Evolutionary conservation across 176 grass and related monocot genomes (phyloP).

Genomic region (Aegilops sharonensis): DNA sequence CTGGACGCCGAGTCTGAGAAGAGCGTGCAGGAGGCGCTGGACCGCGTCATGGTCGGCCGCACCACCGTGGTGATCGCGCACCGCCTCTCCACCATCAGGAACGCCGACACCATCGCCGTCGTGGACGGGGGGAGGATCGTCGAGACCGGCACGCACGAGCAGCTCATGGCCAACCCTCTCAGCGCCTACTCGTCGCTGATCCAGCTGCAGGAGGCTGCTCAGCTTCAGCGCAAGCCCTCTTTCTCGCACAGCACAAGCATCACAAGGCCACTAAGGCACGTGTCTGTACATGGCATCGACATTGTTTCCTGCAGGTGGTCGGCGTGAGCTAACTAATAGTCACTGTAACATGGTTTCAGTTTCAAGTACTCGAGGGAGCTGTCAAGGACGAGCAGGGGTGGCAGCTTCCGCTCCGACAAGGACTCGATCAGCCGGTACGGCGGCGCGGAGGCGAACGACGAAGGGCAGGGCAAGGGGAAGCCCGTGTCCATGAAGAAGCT

Average conservation of each 20-base stretch:
- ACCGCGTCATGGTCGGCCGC: constrained; percentile 91
- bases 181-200: constrained; percentile 78
- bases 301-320: not conserved
- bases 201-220: constrained; percentile 61
- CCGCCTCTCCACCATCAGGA: constrained; percentile 77
- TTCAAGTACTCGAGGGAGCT: constrained; percentile 80
- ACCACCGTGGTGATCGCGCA: constrained; percentile 94
- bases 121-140: constrained; percentile 79
- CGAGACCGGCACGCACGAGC: constrained; percentile 90
- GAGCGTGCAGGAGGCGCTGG: constrained; percentile 93
- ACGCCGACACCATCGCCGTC: constrained; percentile 88
- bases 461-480: constrained; percentile 34
- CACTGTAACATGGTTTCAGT: constrained; percentile 8
- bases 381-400: constrained; percentile 71
- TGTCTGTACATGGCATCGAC: no score
- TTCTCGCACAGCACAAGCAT: constrained; percentile 58
- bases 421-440: constrained; percentile 67
- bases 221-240: constrained; percentile 55
- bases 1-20: constrained; percentile 93
- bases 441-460: constrained; percentile 37
- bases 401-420: constrained; percentile 86
- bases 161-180: constrained; percentile 55
- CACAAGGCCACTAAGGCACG: constrained; percentile 62
- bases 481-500: constrained; percentile 82
- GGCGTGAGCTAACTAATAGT: not conserved